Conservation (phyloP, 306 rosid species). For the Hippophae rhamnoides region DNA sequence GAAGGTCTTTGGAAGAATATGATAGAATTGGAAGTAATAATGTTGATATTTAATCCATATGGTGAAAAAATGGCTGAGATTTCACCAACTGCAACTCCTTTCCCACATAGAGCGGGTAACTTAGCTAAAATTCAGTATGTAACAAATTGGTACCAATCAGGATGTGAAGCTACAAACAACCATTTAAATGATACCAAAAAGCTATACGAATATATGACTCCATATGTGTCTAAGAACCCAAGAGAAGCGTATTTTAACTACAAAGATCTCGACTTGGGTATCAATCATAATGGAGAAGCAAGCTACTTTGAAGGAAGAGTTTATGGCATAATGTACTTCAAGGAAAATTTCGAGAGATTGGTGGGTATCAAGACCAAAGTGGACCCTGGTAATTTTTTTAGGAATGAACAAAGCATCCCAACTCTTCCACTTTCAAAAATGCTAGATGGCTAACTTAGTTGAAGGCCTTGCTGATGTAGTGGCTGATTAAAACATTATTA, state of each 20-base stretch:
- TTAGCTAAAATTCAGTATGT: constrained; percentile 41
- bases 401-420: constrained; percentile 33
- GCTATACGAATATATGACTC: constrained; percentile 41
- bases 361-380: constrained; percentile 19
- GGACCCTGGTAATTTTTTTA: constrained; percentile 33
- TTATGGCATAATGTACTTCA: constrained; percentile 25
- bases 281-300: neutral
- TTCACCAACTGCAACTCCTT: constrained; percentile 34
- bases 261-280: constrained; percentile 57
- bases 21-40: neutral
- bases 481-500: no score
- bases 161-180: constrained; percentile 15
- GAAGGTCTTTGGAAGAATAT: constrained; percentile 23
- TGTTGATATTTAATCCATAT: constrained; percentile 20
- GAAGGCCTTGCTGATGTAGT: no score
- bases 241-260: constrained; percentile 45
- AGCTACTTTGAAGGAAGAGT: constrained; percentile 10
- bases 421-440: neutral
- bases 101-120: constrained; percentile 52
- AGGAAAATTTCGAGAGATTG: constrained; percentile 21
- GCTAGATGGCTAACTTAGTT: no score
- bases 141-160: constrained; percentile 31
- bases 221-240: constrained; percentile 52
- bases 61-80: constrained; percentile 47
- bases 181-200: constrained; percentile 18